Conservation (phyloP, 177 flowering plant species). For the Tripterygium wilfordii region DNA sequence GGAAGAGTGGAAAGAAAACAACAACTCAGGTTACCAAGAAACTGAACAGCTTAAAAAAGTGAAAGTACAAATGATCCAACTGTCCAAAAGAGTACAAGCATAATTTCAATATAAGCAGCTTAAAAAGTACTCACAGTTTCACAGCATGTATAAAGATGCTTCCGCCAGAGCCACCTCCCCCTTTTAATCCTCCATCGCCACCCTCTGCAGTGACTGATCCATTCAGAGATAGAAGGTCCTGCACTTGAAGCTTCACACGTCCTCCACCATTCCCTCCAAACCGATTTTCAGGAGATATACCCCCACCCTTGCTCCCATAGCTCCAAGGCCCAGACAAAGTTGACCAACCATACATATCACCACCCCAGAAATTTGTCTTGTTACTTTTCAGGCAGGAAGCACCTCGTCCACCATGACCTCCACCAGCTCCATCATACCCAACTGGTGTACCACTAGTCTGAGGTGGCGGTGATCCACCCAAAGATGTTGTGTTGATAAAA, state of each 20-base stretch:
- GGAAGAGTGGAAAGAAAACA: too few species aligned
- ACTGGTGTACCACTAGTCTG: slow-evolving; percentile 92
- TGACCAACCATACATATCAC: slow-evolving; percentile 90
- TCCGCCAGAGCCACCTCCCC: slow-evolving; percentile 98
- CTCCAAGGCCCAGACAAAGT: slow-evolving; percentile 65
- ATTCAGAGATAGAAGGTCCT: slow-evolving; percentile 51
- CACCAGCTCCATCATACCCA: slow-evolving; percentile 87
- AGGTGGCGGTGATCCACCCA: slow-evolving; percentile 83
- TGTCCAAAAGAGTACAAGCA: slow-evolving; percentile 5
- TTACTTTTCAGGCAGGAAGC: slow-evolving; percentile 68
- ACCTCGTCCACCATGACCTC: slow-evolving; percentile 97
- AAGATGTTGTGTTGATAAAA: slow-evolving; percentile 55
- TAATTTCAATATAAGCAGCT: neutral
- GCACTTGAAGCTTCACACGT: slow-evolving; percentile 54
- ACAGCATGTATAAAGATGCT: slow-evolving; percentile 57
- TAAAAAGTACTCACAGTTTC: slow-evolving; percentile 63
- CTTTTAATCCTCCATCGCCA: slow-evolving; percentile 67
- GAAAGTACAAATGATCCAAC: too few species aligned
- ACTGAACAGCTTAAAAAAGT: too few species aligned
- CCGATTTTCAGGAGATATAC: slow-evolving; percentile 31
- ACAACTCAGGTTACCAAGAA: too few species aligned
- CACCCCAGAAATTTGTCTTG: slow-evolving; percentile 71
- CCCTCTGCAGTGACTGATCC: slow-evolving; percentile 84
- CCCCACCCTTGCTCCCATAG: slow-evolving; percentile 91
- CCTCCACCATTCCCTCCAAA: slow-evolving; percentile 93